phyloP scores from a whole-genome alignment of 108 stramenopile genomes.

The Parietichytrium sp. region DNA sequence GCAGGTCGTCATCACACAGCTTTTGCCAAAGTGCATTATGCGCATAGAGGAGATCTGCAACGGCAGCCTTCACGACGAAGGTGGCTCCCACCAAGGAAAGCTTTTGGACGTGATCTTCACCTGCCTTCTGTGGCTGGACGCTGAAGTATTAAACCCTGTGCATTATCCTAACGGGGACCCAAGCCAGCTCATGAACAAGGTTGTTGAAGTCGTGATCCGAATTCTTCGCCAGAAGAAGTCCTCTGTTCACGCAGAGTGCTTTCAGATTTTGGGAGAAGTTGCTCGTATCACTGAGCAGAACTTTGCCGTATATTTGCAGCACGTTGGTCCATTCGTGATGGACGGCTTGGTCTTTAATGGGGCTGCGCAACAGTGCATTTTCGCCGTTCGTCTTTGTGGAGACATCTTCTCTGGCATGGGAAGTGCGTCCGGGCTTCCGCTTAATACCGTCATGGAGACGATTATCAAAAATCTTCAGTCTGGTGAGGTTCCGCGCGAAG shows the following conservation, averaged over 20 bases:
- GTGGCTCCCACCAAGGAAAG: neutral
- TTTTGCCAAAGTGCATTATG: neutral
- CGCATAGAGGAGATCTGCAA: conserved; percentile 11
- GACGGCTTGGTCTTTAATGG: neutral
- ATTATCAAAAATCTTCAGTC: conserved; percentile 4
- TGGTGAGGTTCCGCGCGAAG: conserved; percentile 4
- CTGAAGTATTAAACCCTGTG: neutral
- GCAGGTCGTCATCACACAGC: neutral
- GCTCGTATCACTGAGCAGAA: neutral
- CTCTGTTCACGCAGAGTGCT: neutral
- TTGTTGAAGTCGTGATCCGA: conserved; percentile 12
- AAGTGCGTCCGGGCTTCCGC: neutral
- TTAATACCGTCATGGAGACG: conserved; percentile 6
- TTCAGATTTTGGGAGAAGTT: neutral
- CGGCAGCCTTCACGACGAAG: neutral
- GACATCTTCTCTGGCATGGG: neutral
- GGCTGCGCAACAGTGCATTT: conserved; percentile 1
- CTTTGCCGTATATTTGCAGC: neutral
- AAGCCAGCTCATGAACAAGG: neutral
- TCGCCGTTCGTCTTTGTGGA: conserved; percentile 1
- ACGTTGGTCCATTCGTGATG: neutral
- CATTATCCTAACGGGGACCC: neutral
- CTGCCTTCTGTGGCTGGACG: conserved; percentile 14
- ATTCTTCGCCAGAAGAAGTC: neutral
- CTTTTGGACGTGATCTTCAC: neutral